Conservation (phyloP, 768 basidiomycete species). For the Saitozyma podzolica region DNA sequence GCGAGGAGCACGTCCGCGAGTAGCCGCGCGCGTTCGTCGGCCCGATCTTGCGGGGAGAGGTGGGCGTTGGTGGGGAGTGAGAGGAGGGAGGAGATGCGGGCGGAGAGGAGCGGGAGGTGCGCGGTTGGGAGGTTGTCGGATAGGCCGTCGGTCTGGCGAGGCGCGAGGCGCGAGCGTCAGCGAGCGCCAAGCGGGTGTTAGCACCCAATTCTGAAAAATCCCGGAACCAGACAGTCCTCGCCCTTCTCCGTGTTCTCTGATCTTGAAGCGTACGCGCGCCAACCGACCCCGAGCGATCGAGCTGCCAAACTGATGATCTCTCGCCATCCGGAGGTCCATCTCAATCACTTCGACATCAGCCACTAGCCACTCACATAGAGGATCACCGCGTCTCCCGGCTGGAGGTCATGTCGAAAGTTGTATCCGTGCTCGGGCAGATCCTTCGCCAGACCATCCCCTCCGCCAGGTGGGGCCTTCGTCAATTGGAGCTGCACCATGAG, state of each 20-base stretch:
- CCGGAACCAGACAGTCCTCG: too few species aligned
- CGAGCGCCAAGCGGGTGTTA: too few species aligned
- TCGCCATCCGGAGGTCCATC: too few species aligned
- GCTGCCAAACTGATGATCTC: too few species aligned
- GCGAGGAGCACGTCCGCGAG: conserved; percentile 49
- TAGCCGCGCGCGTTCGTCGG: conserved; percentile 35
- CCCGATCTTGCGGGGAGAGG: conserved; percentile 31
- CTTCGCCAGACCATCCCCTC: conserved; percentile 7
- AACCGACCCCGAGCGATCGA: too few species aligned
- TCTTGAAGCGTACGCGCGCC: too few species aligned
- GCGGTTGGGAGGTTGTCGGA: conserved; percentile 49
- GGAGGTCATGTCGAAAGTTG: conserved; percentile 30
- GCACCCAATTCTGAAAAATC: background rate
- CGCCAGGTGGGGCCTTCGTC: conserved; percentile 18
- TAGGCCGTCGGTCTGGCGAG: conserved; percentile 50
- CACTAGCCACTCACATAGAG: conserved; percentile 23
- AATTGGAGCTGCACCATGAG: conserved; percentile 18
- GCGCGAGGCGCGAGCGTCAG: too few species aligned
- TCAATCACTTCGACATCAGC: background rate
- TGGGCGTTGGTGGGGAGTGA: conserved; percentile 38
- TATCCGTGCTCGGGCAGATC: conserved; percentile 45
- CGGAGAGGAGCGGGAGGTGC: conserved; percentile 40
- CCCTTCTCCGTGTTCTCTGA: too few species aligned
- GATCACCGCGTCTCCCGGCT: conserved; percentile 47
- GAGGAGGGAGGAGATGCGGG: conserved; percentile 32